Conservation (phyloP, 768 basidiomycete species). For the Termitomyces sp. region DNA sequence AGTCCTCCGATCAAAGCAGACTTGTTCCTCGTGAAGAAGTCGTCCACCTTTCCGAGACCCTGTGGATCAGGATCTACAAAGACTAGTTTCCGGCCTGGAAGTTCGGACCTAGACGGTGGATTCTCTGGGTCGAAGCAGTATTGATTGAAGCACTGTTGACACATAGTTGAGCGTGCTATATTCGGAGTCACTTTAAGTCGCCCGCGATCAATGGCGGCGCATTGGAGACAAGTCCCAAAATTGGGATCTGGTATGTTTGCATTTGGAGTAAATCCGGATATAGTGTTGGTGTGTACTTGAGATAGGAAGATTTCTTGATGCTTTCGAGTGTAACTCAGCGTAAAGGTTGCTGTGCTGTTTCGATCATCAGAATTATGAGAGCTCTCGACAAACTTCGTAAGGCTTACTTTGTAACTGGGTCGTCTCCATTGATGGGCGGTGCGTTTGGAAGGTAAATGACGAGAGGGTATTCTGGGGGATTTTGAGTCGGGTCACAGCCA, state of each 20-base stretch:
- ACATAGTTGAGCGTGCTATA: constrained; percentile 33
- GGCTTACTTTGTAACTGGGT: constrained; percentile 61
- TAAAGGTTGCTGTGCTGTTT: constrained; percentile 49
- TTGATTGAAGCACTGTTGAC: constrained; percentile 42
- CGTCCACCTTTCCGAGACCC: constrained; percentile 34
- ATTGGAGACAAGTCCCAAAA: constrained; percentile 63
- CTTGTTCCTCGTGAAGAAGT: constrained; percentile 41
- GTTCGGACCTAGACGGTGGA: constrained; percentile 35
- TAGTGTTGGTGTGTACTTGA: constrained; percentile 49
- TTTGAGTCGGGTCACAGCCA: constrained; percentile 56
- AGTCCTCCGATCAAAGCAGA: constrained; percentile 42
- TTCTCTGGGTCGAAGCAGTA: constrained; percentile 49
- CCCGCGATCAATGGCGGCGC: constrained; percentile 52
- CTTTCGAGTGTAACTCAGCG: constrained; percentile 50
- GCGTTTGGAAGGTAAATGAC: constrained; percentile 75
- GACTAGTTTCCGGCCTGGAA: constrained; percentile 34
- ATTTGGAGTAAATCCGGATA: constrained; percentile 57
- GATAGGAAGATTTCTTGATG: constrained; percentile 55
- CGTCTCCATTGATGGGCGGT: constrained; percentile 56
- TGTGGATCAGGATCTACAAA: constrained; percentile 55
- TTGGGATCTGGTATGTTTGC: constrained; percentile 54
- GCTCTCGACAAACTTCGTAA: background rate
- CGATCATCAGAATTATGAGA: constrained; percentile 2
- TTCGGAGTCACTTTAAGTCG: constrained; percentile 32
- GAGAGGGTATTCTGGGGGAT: constrained; percentile 54